Base-by-base conservation (phyloP, 148 eudicot genomes). In the Camellia lanceoleosa region DNA sequence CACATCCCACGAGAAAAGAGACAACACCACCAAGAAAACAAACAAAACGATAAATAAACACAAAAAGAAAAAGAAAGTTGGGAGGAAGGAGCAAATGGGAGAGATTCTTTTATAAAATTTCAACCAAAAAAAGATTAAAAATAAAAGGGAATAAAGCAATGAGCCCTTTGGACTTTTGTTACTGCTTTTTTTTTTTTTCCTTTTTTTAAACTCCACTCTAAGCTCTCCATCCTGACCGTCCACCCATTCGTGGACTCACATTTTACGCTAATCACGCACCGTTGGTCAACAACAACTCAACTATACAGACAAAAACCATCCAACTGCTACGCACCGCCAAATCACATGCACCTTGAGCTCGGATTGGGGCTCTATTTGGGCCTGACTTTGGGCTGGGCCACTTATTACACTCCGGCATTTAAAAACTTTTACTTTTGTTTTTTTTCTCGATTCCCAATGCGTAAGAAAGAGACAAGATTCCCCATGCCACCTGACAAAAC, bases 81-180 rank as follows among this genome's bases (percentile, higher is more conserved):
- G 23, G 42, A 4, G 55, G 59, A 23, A 76, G 19, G 73, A 77
- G 80, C 80, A 77, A 66, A 77, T 52, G 80, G 80, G 80, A 77
- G 80, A 51, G 11, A 74, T 65, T 77, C 71, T 49, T 63, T 66
- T 52, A 20, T 14, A 63, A 3, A 7, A 30, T 46, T 10, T 20
- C 20, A 38, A 43, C 20, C 4, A 5, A 15, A 60, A 63, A 47
- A 14, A 64, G 30, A 49, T 6, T 41, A 51, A 11, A 51, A 49
- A 77, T 30, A 9, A 1, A 5, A 2, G 46, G 15, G 43, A 19
- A 65, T 23, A 77, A 14, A 10, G 15, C 43, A 49, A 13, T 5
- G 5, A 65, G 69, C 61, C 79, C 70, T 77, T 23, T 51, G 70
- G 30, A 23, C 55, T 64, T 68, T 19, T 30, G 46, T 65, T 30